Conservation (phyloP, 352 stramenopile genomes). For the Globisporangium mamillatum region DNA sequence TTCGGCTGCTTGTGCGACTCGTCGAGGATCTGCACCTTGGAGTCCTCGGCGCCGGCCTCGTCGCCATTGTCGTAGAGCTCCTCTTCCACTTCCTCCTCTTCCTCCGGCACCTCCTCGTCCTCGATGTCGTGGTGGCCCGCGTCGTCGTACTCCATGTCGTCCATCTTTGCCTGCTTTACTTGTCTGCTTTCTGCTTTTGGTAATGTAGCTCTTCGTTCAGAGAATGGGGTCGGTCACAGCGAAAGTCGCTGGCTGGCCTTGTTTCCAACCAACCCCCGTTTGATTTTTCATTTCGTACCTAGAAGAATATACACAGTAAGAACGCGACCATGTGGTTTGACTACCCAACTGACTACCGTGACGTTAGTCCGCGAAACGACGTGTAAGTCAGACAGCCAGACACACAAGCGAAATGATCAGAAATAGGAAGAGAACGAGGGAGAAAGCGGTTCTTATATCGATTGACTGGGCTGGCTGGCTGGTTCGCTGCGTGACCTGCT, state of each 20-base stretch:
- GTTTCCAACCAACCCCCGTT: conserved; percentile 15
- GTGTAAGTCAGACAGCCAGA: not conserved
- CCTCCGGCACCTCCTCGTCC: conserved; percentile 79
- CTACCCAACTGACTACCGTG: not conserved
- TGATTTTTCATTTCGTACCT: conserved; percentile 1
- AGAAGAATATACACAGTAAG: not conserved
- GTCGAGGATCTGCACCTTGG: conserved; percentile 75
- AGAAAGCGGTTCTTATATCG: not conserved
- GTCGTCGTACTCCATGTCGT: conserved; percentile 87
- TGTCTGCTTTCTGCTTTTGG: not conserved
- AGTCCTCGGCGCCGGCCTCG: conserved; percentile 48
- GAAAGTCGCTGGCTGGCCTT: not conserved
- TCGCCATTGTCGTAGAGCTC: conserved; percentile 69
- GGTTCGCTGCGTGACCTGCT: not conserved
- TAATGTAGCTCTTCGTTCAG: conserved; percentile 6
- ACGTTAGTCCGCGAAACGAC: conserved; percentile 8
- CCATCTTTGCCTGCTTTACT: conserved; percentile 34
- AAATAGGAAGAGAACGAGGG: not conserved
- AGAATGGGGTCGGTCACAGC: not conserved
- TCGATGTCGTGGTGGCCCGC: conserved; percentile 72
- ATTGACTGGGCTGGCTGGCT: not conserved
- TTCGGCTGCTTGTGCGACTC: conserved; percentile 87
- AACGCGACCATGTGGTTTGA: too few species aligned
- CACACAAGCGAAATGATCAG: not conserved
- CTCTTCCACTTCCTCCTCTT: conserved; percentile 75